Evolutionary conservation across 108 stramenopile genomes (phyloP).

Genomic region (Aurantiochytrium sp.): DNA sequence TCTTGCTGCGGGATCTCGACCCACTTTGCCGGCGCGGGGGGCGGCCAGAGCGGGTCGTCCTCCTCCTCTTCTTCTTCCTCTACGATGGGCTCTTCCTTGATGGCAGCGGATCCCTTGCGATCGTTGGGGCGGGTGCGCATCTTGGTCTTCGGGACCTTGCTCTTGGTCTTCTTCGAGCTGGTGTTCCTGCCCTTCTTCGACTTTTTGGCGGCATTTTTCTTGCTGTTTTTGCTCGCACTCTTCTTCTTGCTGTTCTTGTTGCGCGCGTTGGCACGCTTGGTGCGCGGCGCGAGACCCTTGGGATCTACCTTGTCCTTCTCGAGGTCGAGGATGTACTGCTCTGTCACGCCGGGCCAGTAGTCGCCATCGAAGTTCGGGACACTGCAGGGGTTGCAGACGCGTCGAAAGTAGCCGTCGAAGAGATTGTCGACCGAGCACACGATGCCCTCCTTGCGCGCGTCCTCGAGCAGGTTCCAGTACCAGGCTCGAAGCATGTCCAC

Average conservation of each 20-base stretch:
- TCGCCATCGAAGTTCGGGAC: slow-evolving; percentile 98
- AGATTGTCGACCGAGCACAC: slow-evolving; percentile 82
- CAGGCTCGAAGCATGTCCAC: slow-evolving; percentile 68
- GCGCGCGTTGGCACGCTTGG: slow-evolving; percentile 1
- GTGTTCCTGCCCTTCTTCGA: slow-evolving; percentile 35
- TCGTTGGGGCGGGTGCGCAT: slow-evolving; percentile 28
- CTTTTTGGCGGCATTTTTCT: slow-evolving; percentile 62
- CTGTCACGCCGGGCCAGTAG: slow-evolving; percentile 94
- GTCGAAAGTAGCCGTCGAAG: slow-evolving; percentile 82
- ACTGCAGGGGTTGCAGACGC: slow-evolving; percentile 46
- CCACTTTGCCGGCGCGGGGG: slow-evolving; percentile 16
- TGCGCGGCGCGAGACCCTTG: slow-evolving; percentile 1
- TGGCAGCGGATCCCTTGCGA: background rate
- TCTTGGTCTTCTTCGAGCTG: background rate
- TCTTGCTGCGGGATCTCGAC: slow-evolving; percentile 50
- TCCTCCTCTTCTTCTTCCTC: slow-evolving; percentile 32
- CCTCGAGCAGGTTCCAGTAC: slow-evolving; percentile 93
- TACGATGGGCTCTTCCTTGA: slow-evolving; percentile 19
- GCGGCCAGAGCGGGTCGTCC: slow-evolving; percentile 23
- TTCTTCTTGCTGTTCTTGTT: slow-evolving; percentile 45
- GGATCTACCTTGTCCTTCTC: slow-evolving; percentile 68
- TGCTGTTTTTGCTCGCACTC: slow-evolving; percentile 22
- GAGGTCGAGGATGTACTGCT: slow-evolving; percentile 92
- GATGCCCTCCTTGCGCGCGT: slow-evolving; percentile 77
- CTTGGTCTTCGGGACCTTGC: background rate